These are phyloP conservation scores for Ceratocystis cubensis DNA, from an alignment of 2,329 filamentous ascomycete species.

Conservation along the genomic window DNA sequence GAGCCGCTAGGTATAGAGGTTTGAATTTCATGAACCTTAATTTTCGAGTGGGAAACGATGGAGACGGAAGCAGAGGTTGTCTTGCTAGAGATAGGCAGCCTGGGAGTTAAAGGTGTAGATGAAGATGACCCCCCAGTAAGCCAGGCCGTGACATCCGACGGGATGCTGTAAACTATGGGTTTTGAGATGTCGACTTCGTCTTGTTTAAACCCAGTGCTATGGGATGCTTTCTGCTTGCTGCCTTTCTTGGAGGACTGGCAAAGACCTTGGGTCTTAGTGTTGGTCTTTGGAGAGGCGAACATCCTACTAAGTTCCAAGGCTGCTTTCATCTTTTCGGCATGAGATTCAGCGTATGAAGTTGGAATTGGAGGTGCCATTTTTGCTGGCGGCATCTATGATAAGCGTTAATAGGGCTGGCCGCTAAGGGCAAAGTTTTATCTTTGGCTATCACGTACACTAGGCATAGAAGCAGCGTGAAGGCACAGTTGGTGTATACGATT, in stretches of 20 bases:
- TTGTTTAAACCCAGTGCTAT: background rate
- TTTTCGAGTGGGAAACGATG: background rate
- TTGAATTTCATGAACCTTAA: background rate
- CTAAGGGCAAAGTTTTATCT: too few relatives aligned
- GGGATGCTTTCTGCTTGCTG: background rate
- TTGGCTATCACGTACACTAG: too few relatives aligned
- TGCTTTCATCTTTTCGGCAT: background rate
- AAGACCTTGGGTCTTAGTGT: background rate
- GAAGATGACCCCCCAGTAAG: background rate
- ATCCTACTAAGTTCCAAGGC: background rate
- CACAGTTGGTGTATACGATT: too few relatives aligned
- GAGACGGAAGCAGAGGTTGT: background rate
- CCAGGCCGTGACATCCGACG: background rate
- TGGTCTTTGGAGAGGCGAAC: conserved; percentile 3
- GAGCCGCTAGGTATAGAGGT: background rate
- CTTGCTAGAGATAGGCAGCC: background rate
- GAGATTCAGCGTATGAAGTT: background rate
- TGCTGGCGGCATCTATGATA: background rate
- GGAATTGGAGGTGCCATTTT: background rate
- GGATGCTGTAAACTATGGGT: background rate
- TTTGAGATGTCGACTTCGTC: background rate
- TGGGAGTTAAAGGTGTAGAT: background rate
- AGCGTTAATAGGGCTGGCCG: background rate
- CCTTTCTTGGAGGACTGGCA: background rate
- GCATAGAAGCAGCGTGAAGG: too few relatives aligned